phyloP scores from a whole-genome alignment of 495 filamentous ascomycete species.

The Penicillium riverlandense region DNA sequence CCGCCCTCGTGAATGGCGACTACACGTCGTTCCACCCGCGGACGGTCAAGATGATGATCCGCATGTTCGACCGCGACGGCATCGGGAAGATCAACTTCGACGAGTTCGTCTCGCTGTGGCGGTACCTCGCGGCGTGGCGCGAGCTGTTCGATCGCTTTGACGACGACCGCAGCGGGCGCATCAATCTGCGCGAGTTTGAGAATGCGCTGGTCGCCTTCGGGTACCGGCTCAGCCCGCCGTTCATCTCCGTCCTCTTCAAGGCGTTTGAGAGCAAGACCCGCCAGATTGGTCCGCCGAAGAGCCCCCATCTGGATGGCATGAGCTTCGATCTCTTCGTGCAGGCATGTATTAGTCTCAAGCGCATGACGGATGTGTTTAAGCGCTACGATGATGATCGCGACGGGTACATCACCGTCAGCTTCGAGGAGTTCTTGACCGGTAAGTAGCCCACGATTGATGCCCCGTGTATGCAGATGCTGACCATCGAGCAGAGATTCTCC shows the following conservation, averaged over 20 bases:
- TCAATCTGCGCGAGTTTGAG: conserved; percentile 77
- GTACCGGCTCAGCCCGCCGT: conserved; percentile 77
- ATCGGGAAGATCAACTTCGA: conserved; percentile 86
- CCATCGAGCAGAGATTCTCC: conserved; percentile 26
- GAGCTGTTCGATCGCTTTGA: conserved; percentile 94
- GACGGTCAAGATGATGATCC: conserved; percentile 97
- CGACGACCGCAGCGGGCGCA: conserved; percentile 76
- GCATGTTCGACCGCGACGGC: conserved; percentile 89
- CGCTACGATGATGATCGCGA: conserved; percentile 96
- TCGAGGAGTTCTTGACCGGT: conserved; percentile 74
- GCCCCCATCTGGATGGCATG: conserved; percentile 54
- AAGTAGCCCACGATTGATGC: conserved; percentile 9
- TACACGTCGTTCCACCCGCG: conserved; percentile 92
- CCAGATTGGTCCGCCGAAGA: conserved; percentile 17
- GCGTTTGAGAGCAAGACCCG: conserved; percentile 50
- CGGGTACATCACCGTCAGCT: conserved; percentile 79
- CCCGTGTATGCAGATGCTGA: background rate
- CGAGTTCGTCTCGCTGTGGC: conserved; percentile 92
- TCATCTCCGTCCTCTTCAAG: conserved; percentile 73
- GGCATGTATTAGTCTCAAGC: conserved; percentile 89
- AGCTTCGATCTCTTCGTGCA: conserved; percentile 98
- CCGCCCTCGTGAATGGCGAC: conserved; percentile 93
- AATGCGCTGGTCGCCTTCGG: conserved; percentile 93
- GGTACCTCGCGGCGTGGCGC: conserved; percentile 89
- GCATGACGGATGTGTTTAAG: conserved; percentile 99